phyloP scores from a whole-genome alignment of 2,329 filamentous ascomycete species.

The Alternaria dauci region DNA sequence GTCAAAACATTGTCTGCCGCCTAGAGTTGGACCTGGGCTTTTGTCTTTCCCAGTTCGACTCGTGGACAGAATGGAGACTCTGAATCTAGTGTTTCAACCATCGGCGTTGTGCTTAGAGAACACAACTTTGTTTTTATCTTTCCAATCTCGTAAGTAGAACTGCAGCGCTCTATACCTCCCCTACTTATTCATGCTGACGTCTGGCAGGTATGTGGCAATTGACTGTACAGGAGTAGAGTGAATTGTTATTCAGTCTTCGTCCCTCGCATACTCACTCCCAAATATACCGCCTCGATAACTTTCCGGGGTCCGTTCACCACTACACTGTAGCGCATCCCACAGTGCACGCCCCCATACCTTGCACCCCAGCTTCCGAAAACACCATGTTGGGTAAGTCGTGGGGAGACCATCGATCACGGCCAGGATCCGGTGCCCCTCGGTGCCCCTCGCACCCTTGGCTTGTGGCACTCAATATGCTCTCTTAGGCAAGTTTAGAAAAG shows the following conservation, averaged over 20 bases:
- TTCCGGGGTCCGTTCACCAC: not conserved
- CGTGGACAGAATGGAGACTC: not conserved
- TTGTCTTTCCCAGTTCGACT: too few relatives aligned
- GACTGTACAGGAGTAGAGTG: not conserved
- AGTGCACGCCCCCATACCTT: not conserved
- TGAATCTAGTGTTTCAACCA: too few relatives aligned
- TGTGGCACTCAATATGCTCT: not conserved
- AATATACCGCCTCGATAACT: not conserved
- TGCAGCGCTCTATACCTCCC: not conserved
- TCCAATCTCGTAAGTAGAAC: not conserved
- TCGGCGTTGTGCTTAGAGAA: not conserved
- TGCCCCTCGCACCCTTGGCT: not conserved
- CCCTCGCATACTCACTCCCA: not conserved
- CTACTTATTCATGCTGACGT: not conserved
- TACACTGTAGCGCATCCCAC: not conserved
- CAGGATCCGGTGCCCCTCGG: not conserved
- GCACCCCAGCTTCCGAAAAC: not conserved
- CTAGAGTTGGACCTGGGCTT: too few relatives aligned
- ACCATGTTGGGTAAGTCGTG: not conserved
- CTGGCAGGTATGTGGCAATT: not conserved
- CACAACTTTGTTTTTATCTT: not conserved
- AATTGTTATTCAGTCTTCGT: not conserved
- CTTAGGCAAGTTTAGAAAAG: not conserved
- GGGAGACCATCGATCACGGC: not conserved
- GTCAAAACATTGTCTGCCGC: not conserved